Percentiles rank a stretch among this genome's conserved stretches.
Evolutionary conservation across 1,139 yeast genomes (phyloP).

Genomic region (Debaryomycetaceae sp.): DNA sequence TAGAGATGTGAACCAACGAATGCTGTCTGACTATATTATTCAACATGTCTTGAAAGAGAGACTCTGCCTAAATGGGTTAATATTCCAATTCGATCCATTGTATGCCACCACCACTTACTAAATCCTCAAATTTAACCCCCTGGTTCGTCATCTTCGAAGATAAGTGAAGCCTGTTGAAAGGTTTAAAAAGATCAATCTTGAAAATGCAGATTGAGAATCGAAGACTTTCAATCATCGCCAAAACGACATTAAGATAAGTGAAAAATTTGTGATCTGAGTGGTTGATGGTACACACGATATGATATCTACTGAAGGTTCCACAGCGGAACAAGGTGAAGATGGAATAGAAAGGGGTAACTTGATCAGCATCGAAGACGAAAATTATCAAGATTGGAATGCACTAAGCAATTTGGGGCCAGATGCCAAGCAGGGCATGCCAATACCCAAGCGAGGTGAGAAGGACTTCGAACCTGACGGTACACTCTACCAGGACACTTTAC

Average conservation of each 20-base stretch:
- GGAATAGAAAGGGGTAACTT: constrained; percentile 5
- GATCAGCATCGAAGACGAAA: constrained; percentile 53
- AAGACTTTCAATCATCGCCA: not conserved
- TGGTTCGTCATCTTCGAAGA: constrained; percentile 10
- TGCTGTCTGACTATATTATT: constrained; percentile 33
- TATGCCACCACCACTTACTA: constrained; percentile 11
- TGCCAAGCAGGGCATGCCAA: constrained; percentile 8
- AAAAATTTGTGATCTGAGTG: not conserved
- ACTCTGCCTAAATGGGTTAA: constrained; percentile 20
- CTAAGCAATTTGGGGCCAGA: constrained; percentile 24
- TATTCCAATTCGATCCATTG: not conserved
- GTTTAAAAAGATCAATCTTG: not conserved
- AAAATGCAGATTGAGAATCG: not conserved
- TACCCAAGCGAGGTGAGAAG: constrained; percentile 78
- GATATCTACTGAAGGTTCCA: not conserved
- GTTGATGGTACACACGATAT: not conserved
- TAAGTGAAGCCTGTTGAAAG: not conserved
- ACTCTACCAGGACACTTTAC: constrained; percentile 46
- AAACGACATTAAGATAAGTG: not conserved
- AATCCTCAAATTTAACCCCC: constrained; percentile 12
- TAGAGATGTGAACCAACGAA: constrained; percentile 25
- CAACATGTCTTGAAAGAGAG: constrained; percentile 32
- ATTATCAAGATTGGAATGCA: constrained; percentile 62
- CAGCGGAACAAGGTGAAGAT: constrained; percentile 3
- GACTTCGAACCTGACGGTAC: constrained; percentile 88